Base-by-base conservation (phyloP, 352 stramenopile genomes). In the Phytophthora chlamydospora region DNA sequence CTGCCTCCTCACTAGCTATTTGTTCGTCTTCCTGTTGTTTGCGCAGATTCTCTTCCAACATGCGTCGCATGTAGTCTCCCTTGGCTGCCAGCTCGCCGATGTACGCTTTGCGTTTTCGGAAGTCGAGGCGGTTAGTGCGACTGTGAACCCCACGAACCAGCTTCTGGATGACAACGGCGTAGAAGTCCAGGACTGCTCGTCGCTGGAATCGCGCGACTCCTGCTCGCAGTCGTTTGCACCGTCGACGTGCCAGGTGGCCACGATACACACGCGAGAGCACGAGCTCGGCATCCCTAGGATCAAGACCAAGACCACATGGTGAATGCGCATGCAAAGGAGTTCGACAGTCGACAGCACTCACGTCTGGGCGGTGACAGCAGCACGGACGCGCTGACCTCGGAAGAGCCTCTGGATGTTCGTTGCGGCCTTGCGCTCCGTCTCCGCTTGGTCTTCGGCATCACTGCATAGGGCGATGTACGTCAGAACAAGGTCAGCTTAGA, bases 351-450 rank as follows among this genome's bases (percentile, higher is more conserved):
- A 33, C 31, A 46, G 11, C 4, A 56, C 62, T 49, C 55, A 80
- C 71, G 64, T 76, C 44, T 84, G 65, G 16, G 36, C 39, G 4
- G 68, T 71, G 38, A 85, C 68, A 9, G 40, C 55, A 31, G 75
- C 66, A n/a, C 76, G 80, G 3, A 89, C 75, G 50, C 66, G 60
- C 32, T 90, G 76, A 2, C 80, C 83, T 38, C 76, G 66, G 34
- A 87, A 90, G 13, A 89, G 49, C 11, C 83, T 66, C 62, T 91
- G 83, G 52, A 91, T 89, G 53, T 82, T 48, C 21, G 80, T 75
- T 1, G 74, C 75, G 3, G 80, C 83, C 8, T 48, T 59, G 14
- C 60, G 43, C 40, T 91, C 78, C 1, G 19, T 58, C 4, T 73
- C 67, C n/a, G 61, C 56, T 29, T 85, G 80, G 9, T 50, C 62